Evolutionary conservation across 1,139 yeast genomes (phyloP).

Genomic region (Debaryomyces nepalensis): DNA sequence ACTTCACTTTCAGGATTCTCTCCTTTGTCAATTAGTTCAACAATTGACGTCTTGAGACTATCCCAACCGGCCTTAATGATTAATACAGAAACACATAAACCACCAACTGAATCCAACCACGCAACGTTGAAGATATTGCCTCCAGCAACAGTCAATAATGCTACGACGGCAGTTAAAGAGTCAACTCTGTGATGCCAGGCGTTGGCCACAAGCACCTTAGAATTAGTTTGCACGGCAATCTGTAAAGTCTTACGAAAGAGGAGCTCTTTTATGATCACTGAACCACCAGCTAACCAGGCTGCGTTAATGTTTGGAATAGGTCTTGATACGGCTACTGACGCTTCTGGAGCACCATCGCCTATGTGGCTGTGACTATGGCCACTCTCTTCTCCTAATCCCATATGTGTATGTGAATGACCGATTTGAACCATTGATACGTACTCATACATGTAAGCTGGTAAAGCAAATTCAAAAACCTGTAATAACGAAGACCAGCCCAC

Average conservation of each 20-base stretch:
- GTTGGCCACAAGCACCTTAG: slow-evolving; percentile 90
- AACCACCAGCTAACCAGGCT: slow-evolving; percentile 93
- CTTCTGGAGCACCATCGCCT: slow-evolving; percentile 18
- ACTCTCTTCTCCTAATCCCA: slow-evolving; percentile 17
- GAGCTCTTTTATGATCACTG: slow-evolving; percentile 85
- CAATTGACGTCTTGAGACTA: slow-evolving; percentile 69
- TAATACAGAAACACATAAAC: slow-evolving; percentile 77
- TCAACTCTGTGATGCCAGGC: slow-evolving; percentile 99
- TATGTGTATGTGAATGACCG: slow-evolving; percentile 59
- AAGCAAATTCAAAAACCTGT: slow-evolving; percentile 67
- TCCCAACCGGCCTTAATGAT: slow-evolving; percentile 84
- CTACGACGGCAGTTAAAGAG: slow-evolving; percentile 88
- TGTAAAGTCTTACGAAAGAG: slow-evolving; percentile 80
- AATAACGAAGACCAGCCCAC: slow-evolving; percentile 88
- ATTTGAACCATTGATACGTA: slow-evolving; percentile 50
- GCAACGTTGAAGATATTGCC: slow-evolving; percentile 77
- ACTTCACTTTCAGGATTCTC: slow-evolving; percentile 36
- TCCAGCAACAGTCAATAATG: slow-evolving; percentile 83
- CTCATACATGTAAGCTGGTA: slow-evolving; percentile 58
- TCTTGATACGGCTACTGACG: slow-evolving; percentile 16
- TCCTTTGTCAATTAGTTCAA: slow-evolving; percentile 73
- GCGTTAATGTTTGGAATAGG: slow-evolving; percentile 80
- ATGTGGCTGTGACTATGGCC: slow-evolving; percentile 38
- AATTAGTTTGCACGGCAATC: slow-evolving; percentile 75
- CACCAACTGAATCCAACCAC: slow-evolving; percentile 93